These are phyloP conservation scores for Penstemon newberryi DNA, from an alignment of 257 asterid species.

Conservation along the genomic window DNA sequence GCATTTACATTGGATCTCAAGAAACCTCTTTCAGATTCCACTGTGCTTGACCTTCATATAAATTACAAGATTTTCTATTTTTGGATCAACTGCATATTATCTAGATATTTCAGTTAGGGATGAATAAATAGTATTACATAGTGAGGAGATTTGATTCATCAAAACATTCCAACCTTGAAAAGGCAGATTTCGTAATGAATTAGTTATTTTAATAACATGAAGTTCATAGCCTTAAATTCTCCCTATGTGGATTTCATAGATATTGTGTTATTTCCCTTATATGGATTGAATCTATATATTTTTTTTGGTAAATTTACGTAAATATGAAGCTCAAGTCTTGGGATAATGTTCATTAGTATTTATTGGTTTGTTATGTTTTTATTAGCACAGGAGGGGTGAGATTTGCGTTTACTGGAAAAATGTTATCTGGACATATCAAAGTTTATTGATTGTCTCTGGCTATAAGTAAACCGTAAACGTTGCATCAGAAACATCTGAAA, in stretches of 20 bases:
- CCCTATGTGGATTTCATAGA: not conserved
- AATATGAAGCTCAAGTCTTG: not conserved
- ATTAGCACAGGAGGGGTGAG: not conserved
- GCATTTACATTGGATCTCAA: not conserved
- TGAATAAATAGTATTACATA: not conserved
- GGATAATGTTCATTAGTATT: not conserved
- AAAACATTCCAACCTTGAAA: not conserved
- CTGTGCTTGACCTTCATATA: too few relatives aligned
- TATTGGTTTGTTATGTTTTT: not conserved
- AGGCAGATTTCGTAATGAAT: not conserved
- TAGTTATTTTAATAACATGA: not conserved
- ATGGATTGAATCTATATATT: not conserved
- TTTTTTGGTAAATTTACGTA: too few relatives aligned
- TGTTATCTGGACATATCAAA: not conserved
- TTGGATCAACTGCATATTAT: not conserved
- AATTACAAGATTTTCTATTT: too few relatives aligned
- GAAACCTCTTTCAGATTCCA: not conserved
- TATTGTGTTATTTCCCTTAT: too few relatives aligned
- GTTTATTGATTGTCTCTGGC: not conserved
- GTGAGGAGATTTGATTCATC: not conserved
- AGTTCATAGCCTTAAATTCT: slow-evolving; percentile 15
- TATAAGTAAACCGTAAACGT: not conserved
- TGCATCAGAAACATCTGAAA: slow-evolving; percentile 26
- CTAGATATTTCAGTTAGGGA: not conserved
- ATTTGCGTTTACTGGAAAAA: not conserved